Conservation (phyloP, 139 green algal species). For the Picochlorum sp. region DNA sequence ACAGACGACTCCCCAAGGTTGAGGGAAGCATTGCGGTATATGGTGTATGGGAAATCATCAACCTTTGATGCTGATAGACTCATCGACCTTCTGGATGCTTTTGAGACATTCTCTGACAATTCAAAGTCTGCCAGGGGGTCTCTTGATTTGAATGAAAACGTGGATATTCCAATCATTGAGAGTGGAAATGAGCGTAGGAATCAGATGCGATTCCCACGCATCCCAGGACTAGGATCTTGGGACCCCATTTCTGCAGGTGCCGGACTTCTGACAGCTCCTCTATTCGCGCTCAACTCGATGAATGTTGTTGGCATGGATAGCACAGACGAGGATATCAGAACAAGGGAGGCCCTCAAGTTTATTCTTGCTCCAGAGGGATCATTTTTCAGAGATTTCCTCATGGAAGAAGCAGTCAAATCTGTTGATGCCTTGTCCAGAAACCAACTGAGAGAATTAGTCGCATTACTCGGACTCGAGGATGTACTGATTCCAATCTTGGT, state of each 20-base stretch:
- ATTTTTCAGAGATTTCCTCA: conserved; percentile 91
- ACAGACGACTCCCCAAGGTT: conserved; percentile 85
- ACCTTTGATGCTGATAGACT: conserved; percentile 79
- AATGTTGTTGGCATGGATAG: background rate
- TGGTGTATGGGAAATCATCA: conserved; percentile 41
- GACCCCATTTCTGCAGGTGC: background rate
- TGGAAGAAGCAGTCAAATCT: conserved; percentile 89
- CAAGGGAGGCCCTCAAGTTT: conserved; percentile 64
- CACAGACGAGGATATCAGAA: conserved; percentile 3
- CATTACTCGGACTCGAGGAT: conserved; percentile 29
- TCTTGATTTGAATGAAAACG: conserved; percentile 30
- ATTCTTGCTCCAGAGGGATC: conserved; percentile 66
- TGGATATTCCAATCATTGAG: background rate
- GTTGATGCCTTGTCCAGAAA: conserved; percentile 85
- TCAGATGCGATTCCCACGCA: background rate
- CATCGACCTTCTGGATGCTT: conserved; percentile 93
- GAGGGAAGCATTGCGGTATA: conserved; percentile 61
- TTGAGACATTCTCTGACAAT: conserved; percentile 77
- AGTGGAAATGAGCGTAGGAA: background rate
- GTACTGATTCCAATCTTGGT: conserved; percentile 35
- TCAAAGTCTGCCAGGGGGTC: conserved; percentile 47
- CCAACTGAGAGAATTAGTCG: conserved; percentile 50
- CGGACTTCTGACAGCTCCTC: conserved; percentile 5
- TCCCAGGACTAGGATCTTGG: background rate
- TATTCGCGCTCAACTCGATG: conserved; percentile 8